phyloP scores from a whole-genome alignment of 139 green algal genomes.

The Picochlorum sp. region DNA sequence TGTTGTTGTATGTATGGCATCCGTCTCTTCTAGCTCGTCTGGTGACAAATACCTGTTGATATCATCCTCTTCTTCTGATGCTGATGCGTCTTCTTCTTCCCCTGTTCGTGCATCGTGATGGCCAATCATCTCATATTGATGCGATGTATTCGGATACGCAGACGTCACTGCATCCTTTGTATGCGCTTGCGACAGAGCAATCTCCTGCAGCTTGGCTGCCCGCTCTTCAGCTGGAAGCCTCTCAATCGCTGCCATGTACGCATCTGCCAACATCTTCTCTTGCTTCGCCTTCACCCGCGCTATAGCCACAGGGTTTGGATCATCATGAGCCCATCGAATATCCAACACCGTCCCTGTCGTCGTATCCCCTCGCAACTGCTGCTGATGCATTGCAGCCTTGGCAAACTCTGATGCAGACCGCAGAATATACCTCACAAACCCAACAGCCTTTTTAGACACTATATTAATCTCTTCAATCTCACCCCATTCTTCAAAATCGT shows the following conservation, averaged over 20 bases:
- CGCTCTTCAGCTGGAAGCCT: conserved; percentile 12
- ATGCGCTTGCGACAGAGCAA: conserved; percentile 16
- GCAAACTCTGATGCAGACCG: conserved; percentile 65
- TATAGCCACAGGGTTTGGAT: conserved; percentile 60
- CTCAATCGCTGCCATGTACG: conserved; percentile 21
- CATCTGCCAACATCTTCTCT: conserved; percentile 27
- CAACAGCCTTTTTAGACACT: conserved; percentile 51
- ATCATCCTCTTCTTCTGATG: conserved; percentile 9
- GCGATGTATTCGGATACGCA: conserved; percentile 22
- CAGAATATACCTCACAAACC: conserved; percentile 61
- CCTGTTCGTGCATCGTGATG: not conserved
- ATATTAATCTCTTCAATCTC: conserved; percentile 52
- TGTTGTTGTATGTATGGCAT: not conserved
- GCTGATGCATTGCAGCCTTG: conserved; percentile 66
- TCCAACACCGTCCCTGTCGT: conserved; percentile 45
- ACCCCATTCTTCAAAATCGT: conserved; percentile 50
- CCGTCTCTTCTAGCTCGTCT: not conserved
- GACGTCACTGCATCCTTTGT: conserved; percentile 11
- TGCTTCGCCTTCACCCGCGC: conserved; percentile 35
- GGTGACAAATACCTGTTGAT: conserved; percentile 5
- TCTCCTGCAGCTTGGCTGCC: conserved; percentile 20
- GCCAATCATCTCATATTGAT: conserved; percentile 5
- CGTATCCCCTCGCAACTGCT: conserved; percentile 42
- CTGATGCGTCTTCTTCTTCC: not conserved
- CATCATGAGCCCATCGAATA: conserved; percentile 62